Evolutionary conservation across 1,139 yeast genomes (phyloP), one percentile per base, ranked within the genome.

Genomic region (Fermentozyma sake): DNA sequence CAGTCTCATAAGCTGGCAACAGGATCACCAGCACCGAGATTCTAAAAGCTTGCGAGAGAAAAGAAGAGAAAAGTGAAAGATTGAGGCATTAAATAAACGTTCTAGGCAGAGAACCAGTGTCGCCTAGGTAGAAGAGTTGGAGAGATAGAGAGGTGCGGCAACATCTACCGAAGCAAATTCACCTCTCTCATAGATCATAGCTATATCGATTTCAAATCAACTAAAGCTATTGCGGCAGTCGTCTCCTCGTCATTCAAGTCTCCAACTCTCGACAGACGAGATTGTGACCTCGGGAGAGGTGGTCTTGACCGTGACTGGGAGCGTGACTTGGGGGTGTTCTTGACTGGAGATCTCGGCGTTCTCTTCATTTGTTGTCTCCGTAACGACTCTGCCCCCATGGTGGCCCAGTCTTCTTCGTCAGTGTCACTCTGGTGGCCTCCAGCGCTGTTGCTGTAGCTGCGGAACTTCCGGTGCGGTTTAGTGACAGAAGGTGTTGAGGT

Each of bases 341-440:
- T 23, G 16, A 30, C 27, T 16, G 35, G 39, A 12, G 38, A 33
- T 11, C 35, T 22, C 2, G 44, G 30, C 10, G 32, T 31, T 11
- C n/a, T 7, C 29, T 32, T 35, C 9, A 29, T 23, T 22, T 31
- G 37, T 24, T 25, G 29, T 18, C 57, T 64, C 26, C 81, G 55
- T 29, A 79, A 53, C 24, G 69, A 58, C 25, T 69, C 80, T 0
- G 96, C 86, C 2, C 96, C 96, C 30, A 87, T 80, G 0, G 86
- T 63, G 37, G 79, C 84, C 97, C 97, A 87, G 55, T 87, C 96
- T 52, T 87, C 97, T 49, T 89, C 96, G 55, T 87, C 97, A 0
- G 95, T 85, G 44, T 84, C 71, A 29, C 63, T 55, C 27, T 41
- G 39, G 22, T 35, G 42, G 17, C 28, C 30, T 9, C 26, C 23